These are phyloP conservation scores for Russula brevipes DNA, from an alignment of 768 basidiomycete species.

Conservation along the genomic window DNA sequence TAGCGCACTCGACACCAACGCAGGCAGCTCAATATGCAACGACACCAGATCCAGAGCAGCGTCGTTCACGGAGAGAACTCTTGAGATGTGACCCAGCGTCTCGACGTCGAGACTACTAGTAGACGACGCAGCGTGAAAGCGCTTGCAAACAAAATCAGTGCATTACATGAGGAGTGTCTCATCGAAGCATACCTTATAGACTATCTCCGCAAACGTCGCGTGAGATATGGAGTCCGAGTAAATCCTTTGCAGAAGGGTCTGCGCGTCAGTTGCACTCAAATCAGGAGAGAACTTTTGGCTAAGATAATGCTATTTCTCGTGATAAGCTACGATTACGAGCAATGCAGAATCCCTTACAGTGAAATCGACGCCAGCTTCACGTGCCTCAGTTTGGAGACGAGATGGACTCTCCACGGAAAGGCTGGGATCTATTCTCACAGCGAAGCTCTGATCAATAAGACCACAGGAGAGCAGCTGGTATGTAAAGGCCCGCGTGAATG, in stretches of 20 bases:
- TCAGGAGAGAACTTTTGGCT: conserved; percentile 45
- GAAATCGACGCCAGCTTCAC: conserved; percentile 54
- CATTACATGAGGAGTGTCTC: not conserved
- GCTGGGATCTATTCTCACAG: conserved; percentile 46
- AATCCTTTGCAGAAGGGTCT: conserved; percentile 16
- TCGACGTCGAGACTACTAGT: conserved; percentile 52
- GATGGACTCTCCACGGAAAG: conserved; percentile 43
- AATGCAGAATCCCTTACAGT: conserved; percentile 40
- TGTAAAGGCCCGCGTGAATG: conserved; percentile 44
- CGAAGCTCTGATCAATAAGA: conserved; percentile 51
- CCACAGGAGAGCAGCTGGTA: conserved; percentile 50
- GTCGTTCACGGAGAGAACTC: conserved; percentile 54
- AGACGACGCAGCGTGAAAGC: conserved; percentile 48
- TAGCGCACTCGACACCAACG: conserved; percentile 59
- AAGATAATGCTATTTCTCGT: conserved; percentile 44
- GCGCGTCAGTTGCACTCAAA: conserved; percentile 10
- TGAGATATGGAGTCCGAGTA: conserved; percentile 28
- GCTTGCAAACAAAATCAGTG: conserved; percentile 37
- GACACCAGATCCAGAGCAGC: conserved; percentile 62
- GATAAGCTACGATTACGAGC: conserved; percentile 21
- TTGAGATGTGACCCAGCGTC: conserved; percentile 63
- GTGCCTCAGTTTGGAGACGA: conserved; percentile 53
- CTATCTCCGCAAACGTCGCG: conserved; percentile 55
- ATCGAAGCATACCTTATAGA: conserved; percentile 47
- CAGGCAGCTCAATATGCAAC: conserved; percentile 58